A percentile compares a stretch with the other conserved stretches of the same genome.
Evolutionary conservation across 2,329 filamentous ascomycete genomes (phyloP).

Genomic region (Cladophialophora carrionii): DNA sequence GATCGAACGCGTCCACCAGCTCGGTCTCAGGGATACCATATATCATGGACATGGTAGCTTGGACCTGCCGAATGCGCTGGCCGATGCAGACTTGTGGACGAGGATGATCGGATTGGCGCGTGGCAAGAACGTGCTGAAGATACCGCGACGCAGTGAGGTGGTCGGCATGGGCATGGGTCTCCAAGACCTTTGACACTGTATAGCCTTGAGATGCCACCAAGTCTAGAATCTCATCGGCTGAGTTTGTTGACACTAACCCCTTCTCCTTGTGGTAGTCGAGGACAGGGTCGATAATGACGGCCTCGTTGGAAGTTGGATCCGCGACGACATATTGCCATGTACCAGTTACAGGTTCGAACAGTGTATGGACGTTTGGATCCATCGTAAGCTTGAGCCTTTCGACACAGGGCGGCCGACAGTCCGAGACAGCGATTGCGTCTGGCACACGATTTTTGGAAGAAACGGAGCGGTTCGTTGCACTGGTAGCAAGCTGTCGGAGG

Average conservation of each 20-base stretch:
- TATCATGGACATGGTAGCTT: conserved; percentile 56
- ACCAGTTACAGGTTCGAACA: conserved; percentile 50
- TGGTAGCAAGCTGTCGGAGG: no score
- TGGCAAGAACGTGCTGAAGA: conserved; percentile 53
- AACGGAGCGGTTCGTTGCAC: no score
- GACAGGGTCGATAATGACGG: conserved; percentile 66
- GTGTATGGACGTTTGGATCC: conserved; percentile 26
- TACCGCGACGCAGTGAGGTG: conserved; percentile 64
- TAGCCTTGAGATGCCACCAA: conserved; percentile 53
- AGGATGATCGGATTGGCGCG: conserved; percentile 38
- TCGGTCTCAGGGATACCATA: conserved; percentile 56
- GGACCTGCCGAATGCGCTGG: conserved; percentile 59
- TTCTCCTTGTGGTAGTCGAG: conserved; percentile 58
- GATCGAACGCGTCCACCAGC: conserved; percentile 56
- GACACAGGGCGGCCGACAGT: no score
- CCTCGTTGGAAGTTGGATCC: conserved; percentile 54
- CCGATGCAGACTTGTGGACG: conserved; percentile 61
- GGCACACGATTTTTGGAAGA: no score
- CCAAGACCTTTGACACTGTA: conserved; percentile 58
- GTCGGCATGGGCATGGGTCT: conserved; percentile 66
- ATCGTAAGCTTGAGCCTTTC: neutral
- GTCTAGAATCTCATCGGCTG: conserved; percentile 58
- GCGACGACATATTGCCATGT: conserved; percentile 67
- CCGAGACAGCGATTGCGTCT: no score
- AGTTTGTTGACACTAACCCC: conserved; percentile 52